Percentiles rank a stretch among this genome's conserved stretches.
phyloP scores from a whole-genome alignment of 129 eudicot genomes.

The Oenanthe sinensis region DNA sequence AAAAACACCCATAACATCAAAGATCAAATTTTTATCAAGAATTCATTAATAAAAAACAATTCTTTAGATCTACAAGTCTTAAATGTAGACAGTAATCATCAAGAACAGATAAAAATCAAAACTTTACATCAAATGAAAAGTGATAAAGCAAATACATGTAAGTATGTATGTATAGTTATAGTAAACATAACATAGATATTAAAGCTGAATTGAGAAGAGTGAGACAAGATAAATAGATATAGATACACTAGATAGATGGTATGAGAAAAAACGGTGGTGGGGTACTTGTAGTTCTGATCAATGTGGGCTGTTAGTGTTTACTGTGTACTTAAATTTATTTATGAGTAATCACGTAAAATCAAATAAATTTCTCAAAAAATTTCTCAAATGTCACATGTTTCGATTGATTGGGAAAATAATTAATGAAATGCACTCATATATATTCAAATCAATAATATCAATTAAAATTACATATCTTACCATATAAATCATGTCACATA shows the following conservation, averaged over 20 bases:
- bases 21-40: conserved; percentile 3
- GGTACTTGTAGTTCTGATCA: conserved; percentile 10
- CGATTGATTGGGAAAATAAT: no score
- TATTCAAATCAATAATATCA: no score
- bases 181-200: neutral
- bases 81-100: neutral
- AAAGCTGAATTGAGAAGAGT: conserved; percentile 2
- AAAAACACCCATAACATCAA: conserved; percentile 9
- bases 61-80: conserved; percentile 19
- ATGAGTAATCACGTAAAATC: no score
- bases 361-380: no score
- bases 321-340: neutral
- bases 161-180: neutral
- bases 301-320: neutral
- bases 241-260: neutral
- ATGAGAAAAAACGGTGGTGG: neutral
- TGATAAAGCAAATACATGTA: neutral
- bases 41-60: conserved; percentile 12
- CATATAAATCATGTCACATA: no score
- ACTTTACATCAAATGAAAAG: neutral
- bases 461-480: no score
- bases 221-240: neutral
- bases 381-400: no score
- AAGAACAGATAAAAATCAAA: neutral
- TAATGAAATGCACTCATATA: no score